Evolutionary conservation across 176 grass and related monocot genomes (phyloP).

Genomic region (Carex pumila): DNA sequence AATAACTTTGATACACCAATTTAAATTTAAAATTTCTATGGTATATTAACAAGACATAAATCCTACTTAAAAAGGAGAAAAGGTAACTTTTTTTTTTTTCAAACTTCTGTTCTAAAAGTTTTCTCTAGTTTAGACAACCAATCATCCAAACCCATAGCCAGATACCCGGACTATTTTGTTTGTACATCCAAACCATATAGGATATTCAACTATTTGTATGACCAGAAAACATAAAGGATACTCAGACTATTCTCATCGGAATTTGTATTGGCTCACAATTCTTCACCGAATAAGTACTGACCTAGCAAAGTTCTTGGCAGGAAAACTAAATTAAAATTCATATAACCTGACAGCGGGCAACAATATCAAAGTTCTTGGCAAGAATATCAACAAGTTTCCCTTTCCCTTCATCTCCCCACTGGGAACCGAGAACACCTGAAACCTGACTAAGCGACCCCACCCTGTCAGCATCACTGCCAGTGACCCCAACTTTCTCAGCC

Average conservation of each 20-base stretch:
- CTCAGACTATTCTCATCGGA: background rate
- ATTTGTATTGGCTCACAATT: background rate
- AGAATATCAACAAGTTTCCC: constrained; percentile 84
- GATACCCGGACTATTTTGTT: background rate
- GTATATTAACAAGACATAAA: background rate
- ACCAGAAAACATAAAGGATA: background rate
- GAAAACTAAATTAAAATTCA: constrained; percentile 5
- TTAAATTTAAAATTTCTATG: background rate
- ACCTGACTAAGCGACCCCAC: constrained; percentile 91
- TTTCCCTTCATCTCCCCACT: constrained; percentile 98
- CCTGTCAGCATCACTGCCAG: constrained; percentile 26
- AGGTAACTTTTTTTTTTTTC: background rate
- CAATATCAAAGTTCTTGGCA: constrained; percentile 70
- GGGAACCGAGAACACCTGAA: constrained; percentile 63
- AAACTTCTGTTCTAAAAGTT: background rate
- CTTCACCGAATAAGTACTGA: background rate
- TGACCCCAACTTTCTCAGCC: constrained; percentile 24
- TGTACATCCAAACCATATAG: background rate
- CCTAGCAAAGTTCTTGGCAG: too few relatives aligned
- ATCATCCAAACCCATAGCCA: background rate
- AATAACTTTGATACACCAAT: background rate
- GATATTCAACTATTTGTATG: background rate
- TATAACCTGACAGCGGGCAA: constrained; percentile 81
- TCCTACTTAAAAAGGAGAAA: background rate
- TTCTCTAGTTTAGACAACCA: background rate